Conservation (phyloP, 176 grass and related monocot genomes). For the Cenchrus fungigraminus region DNA sequence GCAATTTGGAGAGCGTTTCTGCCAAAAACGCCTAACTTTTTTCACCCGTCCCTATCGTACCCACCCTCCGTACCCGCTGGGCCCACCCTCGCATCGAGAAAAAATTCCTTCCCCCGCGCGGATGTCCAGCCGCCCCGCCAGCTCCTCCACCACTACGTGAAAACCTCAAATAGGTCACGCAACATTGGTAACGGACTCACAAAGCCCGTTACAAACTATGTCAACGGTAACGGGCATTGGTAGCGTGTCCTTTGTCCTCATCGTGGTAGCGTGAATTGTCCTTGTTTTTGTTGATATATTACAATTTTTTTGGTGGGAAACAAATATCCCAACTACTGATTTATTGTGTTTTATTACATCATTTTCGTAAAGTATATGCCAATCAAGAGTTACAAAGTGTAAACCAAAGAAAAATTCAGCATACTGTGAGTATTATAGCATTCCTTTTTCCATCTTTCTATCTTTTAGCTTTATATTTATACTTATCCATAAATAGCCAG, state of each 20-base stretch:
- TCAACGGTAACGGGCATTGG: no score
- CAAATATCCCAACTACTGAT: not conserved
- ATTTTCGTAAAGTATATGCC: not conserved
- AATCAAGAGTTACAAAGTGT: not conserved
- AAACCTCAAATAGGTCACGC: no score
- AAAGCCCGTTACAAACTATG: no score
- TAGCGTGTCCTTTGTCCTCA: not conserved
- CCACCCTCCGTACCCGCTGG: no score
- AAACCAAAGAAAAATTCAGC: not conserved
- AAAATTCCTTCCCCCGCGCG: no score
- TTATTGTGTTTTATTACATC: not conserved
- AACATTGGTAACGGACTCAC: no score
- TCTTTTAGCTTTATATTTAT: slow-evolving; percentile 6
- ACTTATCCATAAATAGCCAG: not conserved
- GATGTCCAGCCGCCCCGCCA: no score
- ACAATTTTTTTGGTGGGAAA: not conserved
- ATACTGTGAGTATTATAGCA: not conserved
- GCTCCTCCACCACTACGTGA: no score
- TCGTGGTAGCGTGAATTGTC: not conserved
- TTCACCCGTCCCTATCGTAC: no score
- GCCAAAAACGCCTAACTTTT: no score
- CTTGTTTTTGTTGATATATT: slow-evolving; percentile 16
- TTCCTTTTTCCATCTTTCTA: not conserved
- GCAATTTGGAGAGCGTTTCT: no score
- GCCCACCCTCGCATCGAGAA: no score